Percentiles rank a stretch among this genome's conserved stretches.
Evolutionary conservation across 768 basidiomycete genomes (phyloP).

Genomic region (Pholiota molesta): DNA sequence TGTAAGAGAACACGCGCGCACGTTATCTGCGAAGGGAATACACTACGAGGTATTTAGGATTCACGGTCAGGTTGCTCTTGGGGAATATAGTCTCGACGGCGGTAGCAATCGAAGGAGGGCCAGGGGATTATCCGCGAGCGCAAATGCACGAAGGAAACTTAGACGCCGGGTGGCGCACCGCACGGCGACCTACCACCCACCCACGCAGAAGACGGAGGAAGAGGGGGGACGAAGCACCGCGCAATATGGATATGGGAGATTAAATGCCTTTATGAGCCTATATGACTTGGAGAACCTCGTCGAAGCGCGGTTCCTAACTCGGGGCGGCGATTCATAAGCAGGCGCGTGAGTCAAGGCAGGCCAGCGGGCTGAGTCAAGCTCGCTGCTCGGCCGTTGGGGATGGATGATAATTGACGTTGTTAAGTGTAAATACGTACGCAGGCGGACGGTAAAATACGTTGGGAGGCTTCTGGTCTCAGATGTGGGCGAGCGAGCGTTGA

Average conservation of each 20-base stretch:
- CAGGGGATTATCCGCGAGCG: neutral
- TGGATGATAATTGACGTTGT: neutral
- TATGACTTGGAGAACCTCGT: neutral
- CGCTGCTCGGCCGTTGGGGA: neutral
- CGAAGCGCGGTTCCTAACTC: neutral
- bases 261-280: conserved; percentile 4
- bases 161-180: neutral
- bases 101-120: too few species aligned
- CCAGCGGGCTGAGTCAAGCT: neutral
- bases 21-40: too few species aligned
- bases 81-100: too few species aligned
- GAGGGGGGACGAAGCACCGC: neutral
- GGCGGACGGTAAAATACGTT: neutral
- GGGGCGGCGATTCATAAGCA: neutral
- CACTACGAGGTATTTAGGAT: too few species aligned
- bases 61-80: too few species aligned
- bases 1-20: too few species aligned
- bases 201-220: neutral
- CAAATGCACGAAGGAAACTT: neutral
- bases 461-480: neutral
- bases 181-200: neutral
- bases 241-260: neutral
- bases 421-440: neutral
- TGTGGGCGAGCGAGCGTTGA: neutral
- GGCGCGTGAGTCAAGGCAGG: neutral